Evolutionary conservation across 306 rosid species (phyloP), one percentile per base, ranked within the genome.

Genomic region (Herpetospermum pedunculosum): DNA sequence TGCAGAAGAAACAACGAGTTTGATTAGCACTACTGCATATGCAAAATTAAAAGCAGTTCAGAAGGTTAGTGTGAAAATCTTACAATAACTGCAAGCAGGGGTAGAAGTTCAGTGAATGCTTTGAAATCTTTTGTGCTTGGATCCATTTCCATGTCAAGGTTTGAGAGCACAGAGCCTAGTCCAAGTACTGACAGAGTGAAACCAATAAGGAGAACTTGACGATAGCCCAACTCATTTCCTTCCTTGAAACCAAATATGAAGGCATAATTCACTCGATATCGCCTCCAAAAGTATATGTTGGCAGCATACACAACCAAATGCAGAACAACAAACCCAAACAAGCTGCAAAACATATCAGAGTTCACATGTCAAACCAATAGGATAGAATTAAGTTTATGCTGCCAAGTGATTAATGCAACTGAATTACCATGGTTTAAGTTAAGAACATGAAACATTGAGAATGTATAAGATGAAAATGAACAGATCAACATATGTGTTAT

Each of bases 71-170:
- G 23, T 9, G 32, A 48, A 58, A 28, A 79, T 76, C 84, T 78
- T 88, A 88, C 96, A 69, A 86, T 41, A 65, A 86, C 72, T 48
- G 86, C 76, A 72, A 78, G 11, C 29, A 88, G 84, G n/a, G 96
- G 96, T 48, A 90, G 65, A 67, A 90, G 84, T 75, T 90, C 93
- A 34, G 88, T 85, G 41, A 85, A 6, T 26, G 72, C 73, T 86
- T 80, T 46, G 77, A 70, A 90, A 25, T 85, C 85, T 40, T 62
- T 74, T 28, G 91, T 84, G 25, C 34, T 60, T 11, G 83, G 85
- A 69, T 90, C 89, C 81, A 87, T 79, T 60, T 89, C 79, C 96
- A 90, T 86, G 81, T 90, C 87, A 28, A 90, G 91, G 74, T 88
- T 90, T 34, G 81, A 80, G 75, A 90, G 87, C 75, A 90, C 96